Evolutionary conservation across 2,329 filamentous ascomycete species (phyloP), one percentile per base, ranked within the genome.

Genomic region (Sphaceloma murrayae): DNA sequence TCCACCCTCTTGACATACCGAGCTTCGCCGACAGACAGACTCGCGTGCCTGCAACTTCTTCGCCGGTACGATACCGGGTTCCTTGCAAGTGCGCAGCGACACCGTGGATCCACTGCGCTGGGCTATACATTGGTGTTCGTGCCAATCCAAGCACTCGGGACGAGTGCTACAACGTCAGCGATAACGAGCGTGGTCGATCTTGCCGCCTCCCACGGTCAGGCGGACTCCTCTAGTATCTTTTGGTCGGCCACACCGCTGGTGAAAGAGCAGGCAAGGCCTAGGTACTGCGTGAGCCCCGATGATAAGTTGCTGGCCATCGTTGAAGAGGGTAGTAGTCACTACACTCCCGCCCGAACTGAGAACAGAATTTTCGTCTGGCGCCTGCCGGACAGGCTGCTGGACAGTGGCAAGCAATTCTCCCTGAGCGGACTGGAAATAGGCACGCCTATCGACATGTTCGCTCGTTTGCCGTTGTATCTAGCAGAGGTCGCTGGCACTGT

Each of bases 1-100:
- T 56, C 58, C 6, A 47, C 43, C 34, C 32, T 36, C 11, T 33
- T 36, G 10, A n/a, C n/a, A 14, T 11, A 27, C n/a, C 21, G 14
- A 16, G 42, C 14, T 22, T 32, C 17, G 13, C 13, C n/a, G 3
- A 14, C 2, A 2, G 13, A 34, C 10, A 34, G 22, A 11, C 31
- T 34, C 3, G 31, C 42, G 4, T 21, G 21, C 22, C 10, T 45
- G 19, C 19, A 34, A 10, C 14, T 45, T 19, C 31, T 45, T 2
- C 2, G 13, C 6, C 2, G 19, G 2, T 9, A 33, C 3, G 16
- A 14, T n/a, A n/a, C 16, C 10, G 42, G 32, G 4, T 14, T 13
- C 3, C 24, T 45, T 10, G 18, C 18, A 13, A 14, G n/a, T 14
- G 42, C 18, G 8, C 29, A 32, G 24, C 5, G 27, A 8, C 31